Evolutionary conservation across 371 early-diverging fungal species (phyloP), one percentile per base, ranked within the genome.

Genomic region (Apophysomyces ossiformis): DNA sequence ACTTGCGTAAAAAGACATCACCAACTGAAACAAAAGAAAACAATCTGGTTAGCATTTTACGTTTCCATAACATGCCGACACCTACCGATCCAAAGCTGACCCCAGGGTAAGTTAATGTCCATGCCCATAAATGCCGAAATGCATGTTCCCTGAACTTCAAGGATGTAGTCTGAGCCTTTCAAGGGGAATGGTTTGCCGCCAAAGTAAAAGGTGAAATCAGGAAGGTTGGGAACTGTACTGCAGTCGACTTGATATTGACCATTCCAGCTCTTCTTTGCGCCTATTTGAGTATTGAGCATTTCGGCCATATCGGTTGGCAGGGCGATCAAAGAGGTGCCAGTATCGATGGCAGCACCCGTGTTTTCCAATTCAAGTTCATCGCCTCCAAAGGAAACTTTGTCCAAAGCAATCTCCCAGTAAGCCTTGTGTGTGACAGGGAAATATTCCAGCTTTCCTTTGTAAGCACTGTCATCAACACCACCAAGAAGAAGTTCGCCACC

Each of bases 41-140:
- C 13, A 37, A 15, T 43, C 32, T 39, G 32, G 2, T 26, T 26
- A 26, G 32, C 32, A 26, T 26, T 26, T 26, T 26, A 3, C 2
- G 2, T 2, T 26, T 26, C 2, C 32, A 26, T 1, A 26, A 26
- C 32, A 26, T 32, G 15, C 12, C 12, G 38, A 54, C 39, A 58
- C 58, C 58, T 72, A 72, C 72, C 63, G 58, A 82, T 82, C 82
- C 82, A 82, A 61, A 82, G 74, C 45, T 79, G 77, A 21, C 79
- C 79, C 41, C 86, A 77, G 32, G 88, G 87, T 68, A 79, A 87
- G 38, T 91, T 91, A 69, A 93, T 88, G 66, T 96, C 96, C 77
- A 94, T 84, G 43, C 95, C 96, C 92, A 94, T 93, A 75, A 98
- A 97, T 12, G 95, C 96, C 43, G 93, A 93, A 37, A 97, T 88